Conservation (phyloP, 2,329 filamentous ascomycete genomes). For the Cytospora piceae region DNA sequence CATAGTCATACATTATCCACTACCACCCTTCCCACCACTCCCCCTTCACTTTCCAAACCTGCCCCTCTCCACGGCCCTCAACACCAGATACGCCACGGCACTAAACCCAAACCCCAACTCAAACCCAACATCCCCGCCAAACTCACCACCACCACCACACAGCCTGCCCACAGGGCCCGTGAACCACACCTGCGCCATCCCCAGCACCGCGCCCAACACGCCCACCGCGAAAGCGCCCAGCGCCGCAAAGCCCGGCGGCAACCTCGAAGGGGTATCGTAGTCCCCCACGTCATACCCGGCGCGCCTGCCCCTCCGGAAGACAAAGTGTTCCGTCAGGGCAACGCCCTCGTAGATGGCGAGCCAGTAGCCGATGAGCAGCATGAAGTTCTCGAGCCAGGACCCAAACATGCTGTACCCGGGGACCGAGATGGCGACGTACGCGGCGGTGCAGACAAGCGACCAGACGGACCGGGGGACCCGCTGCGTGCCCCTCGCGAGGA, state of each 20-base stretch:
- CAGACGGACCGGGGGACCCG: constrained; percentile 70
- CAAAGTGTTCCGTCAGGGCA: constrained; percentile 66
- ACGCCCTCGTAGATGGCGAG: constrained; percentile 74
- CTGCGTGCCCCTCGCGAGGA: constrained; percentile 61
- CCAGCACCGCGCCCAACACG: constrained; percentile 66
- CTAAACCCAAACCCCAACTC: constrained; percentile 68
- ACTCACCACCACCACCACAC: constrained; percentile 54
- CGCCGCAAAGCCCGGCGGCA: constrained; percentile 68
- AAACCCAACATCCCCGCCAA: constrained; percentile 56
- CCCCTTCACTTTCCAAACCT: constrained; percentile 43
- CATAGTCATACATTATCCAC: neutral
- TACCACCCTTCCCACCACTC: constrained; percentile 3
- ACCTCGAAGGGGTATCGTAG: constrained; percentile 59
- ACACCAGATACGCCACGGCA: constrained; percentile 52
- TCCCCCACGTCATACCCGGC: constrained; percentile 59
- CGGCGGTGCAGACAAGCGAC: constrained; percentile 63
- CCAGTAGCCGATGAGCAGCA: constrained; percentile 73
- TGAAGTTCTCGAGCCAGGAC: constrained; percentile 69
- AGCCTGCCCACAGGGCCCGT: constrained; percentile 67
- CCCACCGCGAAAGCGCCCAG: constrained; percentile 66
- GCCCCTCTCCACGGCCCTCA: constrained; percentile 51
- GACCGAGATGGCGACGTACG: constrained; percentile 71
- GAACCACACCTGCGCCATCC: constrained; percentile 73
- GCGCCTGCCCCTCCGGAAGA: constrained; percentile 59
- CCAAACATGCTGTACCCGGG: constrained; percentile 71